Base-by-base conservation (phyloP, 768 basidiomycete genomes). In the Bullera alba region DNA sequence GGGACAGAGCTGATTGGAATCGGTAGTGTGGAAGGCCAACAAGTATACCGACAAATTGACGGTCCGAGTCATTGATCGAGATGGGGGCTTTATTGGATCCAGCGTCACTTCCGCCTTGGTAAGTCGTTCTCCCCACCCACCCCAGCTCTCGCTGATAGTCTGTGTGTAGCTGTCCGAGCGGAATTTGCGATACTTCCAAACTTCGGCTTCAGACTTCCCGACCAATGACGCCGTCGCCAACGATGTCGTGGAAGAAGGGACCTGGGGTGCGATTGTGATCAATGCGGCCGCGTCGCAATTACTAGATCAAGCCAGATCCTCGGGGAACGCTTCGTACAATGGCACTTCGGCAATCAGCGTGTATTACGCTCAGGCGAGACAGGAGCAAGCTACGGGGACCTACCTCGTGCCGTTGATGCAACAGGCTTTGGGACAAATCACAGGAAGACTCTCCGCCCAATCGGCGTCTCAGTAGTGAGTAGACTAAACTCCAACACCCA, bases 221-320 rank as follows among this genome's bases (percentile, higher is more conserved):
- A 63, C 60, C 15, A 57, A 72, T 42, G 54, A 67, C 3, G 61
- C 63, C 34, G 61, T 78, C 35, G 67, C 61, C 12, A 15, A 71
- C 6, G 67, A 70, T 28, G 57, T 79, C 3, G 53, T 76, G 3
- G 56, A 77, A 17, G 74, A 77, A 41, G 61, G 69, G 2, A 66
- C 65, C 1, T 79, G 78, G 78, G 73, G 73, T 5, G 75, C 74
- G 3, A 68, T 79, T 5, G 75, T 77, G 71, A 76, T 77, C 39
- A 65, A 73, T 37, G 42, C 68, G 1, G 76, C 73, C 7, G 76
- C 76, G 1, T 73, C 76, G 3, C 49, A 55, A 1, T 50, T 46
- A 1, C 67, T 78, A 29, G 48, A 54, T 2, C 42, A 37, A 2
- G 76, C 77, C 12, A 63, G 77, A 12, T 57, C 60, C 28, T 75